Conservation (phyloP, 225 moss, liverwort and hornwort species). For the Rhytidiadelphus loreus region DNA sequence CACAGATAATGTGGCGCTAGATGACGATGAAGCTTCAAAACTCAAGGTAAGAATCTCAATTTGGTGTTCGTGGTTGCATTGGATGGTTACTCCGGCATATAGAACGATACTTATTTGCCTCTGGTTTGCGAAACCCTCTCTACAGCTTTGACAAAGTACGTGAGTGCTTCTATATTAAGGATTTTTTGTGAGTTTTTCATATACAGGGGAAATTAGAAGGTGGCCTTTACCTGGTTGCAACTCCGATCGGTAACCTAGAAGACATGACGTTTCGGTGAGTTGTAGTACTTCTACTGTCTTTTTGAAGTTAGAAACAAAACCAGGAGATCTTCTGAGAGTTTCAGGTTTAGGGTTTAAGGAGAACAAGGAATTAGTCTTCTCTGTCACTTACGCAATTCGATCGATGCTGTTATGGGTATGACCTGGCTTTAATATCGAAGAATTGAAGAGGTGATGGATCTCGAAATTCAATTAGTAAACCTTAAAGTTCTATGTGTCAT, state of each 20-base stretch:
- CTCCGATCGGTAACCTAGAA: conserved; percentile 95
- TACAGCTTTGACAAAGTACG: not conserved
- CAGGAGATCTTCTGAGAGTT: not conserved
- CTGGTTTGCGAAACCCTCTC: not conserved
- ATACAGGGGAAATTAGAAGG: conserved; percentile 59
- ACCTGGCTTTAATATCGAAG: not conserved
- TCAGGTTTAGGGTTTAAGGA: conserved; percentile 1
- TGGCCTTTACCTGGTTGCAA: conserved; percentile 88
- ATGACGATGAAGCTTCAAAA: not conserved
- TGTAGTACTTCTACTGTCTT: not conserved
- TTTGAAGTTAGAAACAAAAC: not conserved
- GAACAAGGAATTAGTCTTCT: not conserved
- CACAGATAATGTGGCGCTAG: not conserved
- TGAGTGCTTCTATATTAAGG: not conserved
- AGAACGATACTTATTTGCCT: not conserved
- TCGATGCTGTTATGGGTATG: not conserved
- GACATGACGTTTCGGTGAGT: conserved; percentile 87
- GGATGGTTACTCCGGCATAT: not conserved
- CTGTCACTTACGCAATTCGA: not conserved
- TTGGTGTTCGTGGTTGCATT: not conserved
- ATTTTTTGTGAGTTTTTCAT: not conserved
- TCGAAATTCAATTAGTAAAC: not conserved
- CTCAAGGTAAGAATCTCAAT: conserved; percentile 1
- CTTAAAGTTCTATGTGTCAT: not conserved
- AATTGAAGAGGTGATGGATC: not conserved